Evolutionary conservation across 345 rosid genomes (phyloP).

Genomic region (Cardiospermum halicacabum): DNA sequence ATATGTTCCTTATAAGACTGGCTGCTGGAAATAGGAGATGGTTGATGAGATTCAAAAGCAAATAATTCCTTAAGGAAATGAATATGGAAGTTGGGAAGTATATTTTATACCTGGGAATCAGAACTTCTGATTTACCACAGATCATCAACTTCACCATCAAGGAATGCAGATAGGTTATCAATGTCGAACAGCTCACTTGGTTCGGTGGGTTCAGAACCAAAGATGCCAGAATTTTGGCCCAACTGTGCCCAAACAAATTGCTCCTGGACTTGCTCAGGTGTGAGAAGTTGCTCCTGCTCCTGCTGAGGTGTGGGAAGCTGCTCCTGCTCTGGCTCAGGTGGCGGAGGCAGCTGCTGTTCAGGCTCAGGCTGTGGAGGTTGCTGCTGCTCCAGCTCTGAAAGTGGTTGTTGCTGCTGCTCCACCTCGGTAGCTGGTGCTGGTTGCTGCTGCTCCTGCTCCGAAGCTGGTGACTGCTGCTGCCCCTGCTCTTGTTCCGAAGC

Average conservation of each 20-base stretch:
- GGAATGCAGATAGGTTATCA: neutral
- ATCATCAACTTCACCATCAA: neutral
- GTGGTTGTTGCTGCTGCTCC: neutral
- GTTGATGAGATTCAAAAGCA: neutral
- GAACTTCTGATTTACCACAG: conserved; percentile 9
- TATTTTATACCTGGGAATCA: neutral
- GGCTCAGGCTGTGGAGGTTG: too few species aligned
- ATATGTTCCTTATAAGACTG: neutral
- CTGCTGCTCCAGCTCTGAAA: neutral
- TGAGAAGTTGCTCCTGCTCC: neutral
- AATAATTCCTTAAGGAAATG: neutral
- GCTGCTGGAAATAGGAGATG: neutral
- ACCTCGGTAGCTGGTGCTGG: too few species aligned
- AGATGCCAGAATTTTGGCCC: conserved; percentile 1
- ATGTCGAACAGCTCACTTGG: conserved; percentile 2
- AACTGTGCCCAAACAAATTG: neutral
- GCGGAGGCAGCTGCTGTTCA: too few species aligned
- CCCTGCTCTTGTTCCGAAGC: neutral
- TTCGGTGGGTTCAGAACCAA: conserved; percentile 1
- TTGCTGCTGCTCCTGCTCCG: too few species aligned
- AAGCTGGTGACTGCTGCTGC: neutral
- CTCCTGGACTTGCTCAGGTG: neutral
- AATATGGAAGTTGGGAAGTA: neutral
- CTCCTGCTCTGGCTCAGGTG: too few species aligned
- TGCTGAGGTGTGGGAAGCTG: neutral